Evolutionary conservation across 176 grass and related monocot species (phyloP), one percentile per base, ranked within the genome.

Genomic region (Lolium multiflorum): DNA sequence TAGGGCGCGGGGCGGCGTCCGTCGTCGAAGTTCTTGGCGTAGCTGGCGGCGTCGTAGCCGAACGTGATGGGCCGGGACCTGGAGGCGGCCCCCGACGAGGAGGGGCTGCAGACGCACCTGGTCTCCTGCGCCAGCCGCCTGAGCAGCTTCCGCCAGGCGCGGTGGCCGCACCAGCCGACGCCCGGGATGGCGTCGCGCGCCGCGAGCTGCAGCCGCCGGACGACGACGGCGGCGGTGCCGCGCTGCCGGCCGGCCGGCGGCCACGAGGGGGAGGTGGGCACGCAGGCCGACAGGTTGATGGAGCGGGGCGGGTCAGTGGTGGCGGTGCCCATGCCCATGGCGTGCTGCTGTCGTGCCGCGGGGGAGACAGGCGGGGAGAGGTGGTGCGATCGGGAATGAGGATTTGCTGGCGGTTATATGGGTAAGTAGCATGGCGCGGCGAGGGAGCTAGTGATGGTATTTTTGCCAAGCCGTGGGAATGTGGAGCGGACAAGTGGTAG

Each of bases 21-120:
- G 77, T 99, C 97, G 49, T 99, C 97, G 55, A 99, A 99, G 79
- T 96, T 99, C 80, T 99, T 99, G 61, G 97, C 92, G 88, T 99
- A 99, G 82, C 97, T 99, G 73, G 59, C 97, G 9, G 88, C 89
- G 77, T 99, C 94, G 83, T 99, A 99, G 65, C 84, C 87, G 72
- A 95, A 99, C 10, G 83, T 91, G 35, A 92, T 79, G 62, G 82
- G 87, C 84, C 85, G 89, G 39, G 83, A 74, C 84, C 85, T 91
- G 47, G 83, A 73, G 48, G 81, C 49, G 11, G 85, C 76, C 89
- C 73, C 11, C 46, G 85, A 2, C 13, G 25, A 6, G 62, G 62
- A 82, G 48, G 87, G 78, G 89, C 72, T 86, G 78, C 54, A 93
- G 59, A 93, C 87, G 87, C 87, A 90, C 84, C 67, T 94, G 63